Base-by-base conservation (phyloP, 345 rosid species). In the Lepidium aucheri region DNA sequence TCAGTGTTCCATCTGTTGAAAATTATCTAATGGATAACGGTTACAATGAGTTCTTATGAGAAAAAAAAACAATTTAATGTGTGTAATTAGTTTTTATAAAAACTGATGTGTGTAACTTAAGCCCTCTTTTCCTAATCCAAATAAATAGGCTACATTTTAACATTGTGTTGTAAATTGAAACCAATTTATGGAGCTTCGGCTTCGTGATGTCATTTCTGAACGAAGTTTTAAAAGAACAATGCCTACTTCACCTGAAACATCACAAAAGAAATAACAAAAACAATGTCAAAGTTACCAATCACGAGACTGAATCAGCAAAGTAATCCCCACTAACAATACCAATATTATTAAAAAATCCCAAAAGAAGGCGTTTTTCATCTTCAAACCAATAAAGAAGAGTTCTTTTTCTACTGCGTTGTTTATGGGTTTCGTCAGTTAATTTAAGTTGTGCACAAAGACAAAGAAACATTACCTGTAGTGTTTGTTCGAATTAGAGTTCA, bases 231-330 rank as follows among this genome's bases (percentile, higher is more conserved):
- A 41, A 12, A 41, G 32, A 65, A 46, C 44, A 63, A 55, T 16
- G 56, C 46, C 56, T 70, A 26, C 47, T 36, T 45, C 35, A 70
- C 65, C 70, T 71, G 75, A 55, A 63, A 71, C 69, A 63, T 53
- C 50, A 32, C 56, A 63, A 63, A 8, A 2, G 7, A 36, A 45
- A 53, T 62, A 70, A 67, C 16, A 70, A 44, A 18, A 35, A 33
- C 0, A 3, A 4, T 34, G 43, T 61, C 20, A 8, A 69, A 49
- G 5, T 10, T 47, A 36, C 14, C 26, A 49, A 58, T 59, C 17
- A 68, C 9, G 46, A 59, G 65, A 47, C 18, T 6, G 14, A 8
- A 39, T 30, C 43, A 50, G 16, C 9, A 67, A 56, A 68, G 41
- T 17, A 45, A 30, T 28, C 26, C 16, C 6, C 9, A 28, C 26